A percentile compares a stretch with the other conserved stretches of the same genome.
Evolutionary conservation across 2,329 filamentous ascomycete species (phyloP).

Genomic region (Apiospora koreana): DNA sequence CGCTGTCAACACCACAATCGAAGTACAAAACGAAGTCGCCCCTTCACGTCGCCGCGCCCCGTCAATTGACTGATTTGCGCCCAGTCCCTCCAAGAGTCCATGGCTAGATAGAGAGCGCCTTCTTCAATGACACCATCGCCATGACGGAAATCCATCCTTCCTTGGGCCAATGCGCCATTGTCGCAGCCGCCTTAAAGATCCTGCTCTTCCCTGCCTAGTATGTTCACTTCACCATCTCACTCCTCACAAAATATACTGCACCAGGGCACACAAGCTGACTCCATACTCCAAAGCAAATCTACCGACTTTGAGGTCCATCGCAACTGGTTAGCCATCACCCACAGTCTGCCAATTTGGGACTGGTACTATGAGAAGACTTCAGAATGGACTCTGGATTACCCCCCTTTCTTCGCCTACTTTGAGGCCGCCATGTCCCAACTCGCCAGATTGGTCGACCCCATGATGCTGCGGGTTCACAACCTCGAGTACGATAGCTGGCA

Average conservation of each 20-base stretch:
- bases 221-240: constrained; percentile 42
- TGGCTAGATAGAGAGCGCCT: neutral
- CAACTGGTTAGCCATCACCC: constrained; percentile 96
- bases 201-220: constrained; percentile 94
- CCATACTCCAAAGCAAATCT: constrained; percentile 70
- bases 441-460: constrained; percentile 74
- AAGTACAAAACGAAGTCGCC: neutral
- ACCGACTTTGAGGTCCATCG: constrained; percentile 99
- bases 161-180: constrained; percentile 83
- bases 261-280: constrained; percentile 10
- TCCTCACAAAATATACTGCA: neutral
- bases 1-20: neutral
- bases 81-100: neutral
- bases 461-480: constrained; percentile 80
- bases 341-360: constrained; percentile 80
- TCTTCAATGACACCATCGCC: constrained; percentile 22
- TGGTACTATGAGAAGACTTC: constrained; percentile 99
- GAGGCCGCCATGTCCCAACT: constrained; percentile 88
- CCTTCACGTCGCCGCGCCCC: neutral
- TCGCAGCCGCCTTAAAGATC: constrained; percentile 86
- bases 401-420: constrained; percentile 96
- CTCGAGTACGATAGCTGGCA: constrained; percentile 89
- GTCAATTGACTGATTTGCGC: neutral
- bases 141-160: constrained; percentile 87
- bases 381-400: constrained; percentile 99